Evolutionary conservation across 352 stramenopile species (phyloP).

Genomic region (Phytophthora fragariaefolia): DNA sequence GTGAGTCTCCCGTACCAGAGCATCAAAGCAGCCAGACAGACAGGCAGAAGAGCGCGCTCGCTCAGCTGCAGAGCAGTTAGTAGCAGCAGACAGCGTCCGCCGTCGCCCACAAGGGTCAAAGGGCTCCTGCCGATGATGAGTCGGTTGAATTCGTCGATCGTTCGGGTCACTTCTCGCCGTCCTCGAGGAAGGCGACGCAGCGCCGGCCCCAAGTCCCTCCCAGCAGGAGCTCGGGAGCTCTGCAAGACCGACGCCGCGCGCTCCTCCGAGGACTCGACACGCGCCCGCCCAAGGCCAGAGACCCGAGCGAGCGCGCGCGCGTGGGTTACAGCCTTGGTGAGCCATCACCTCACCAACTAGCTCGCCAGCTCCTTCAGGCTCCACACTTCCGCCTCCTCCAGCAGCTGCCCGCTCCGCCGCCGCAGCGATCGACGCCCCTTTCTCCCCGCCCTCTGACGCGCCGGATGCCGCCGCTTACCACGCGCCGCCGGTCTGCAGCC

Average conservation of each 20-base stretch:
- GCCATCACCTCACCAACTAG: constrained; percentile 54
- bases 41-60: neutral
- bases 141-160: constrained; percentile 38
- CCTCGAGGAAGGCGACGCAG: constrained; percentile 1
- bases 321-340: constrained; percentile 88
- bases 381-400: neutral
- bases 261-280: constrained; percentile 5
- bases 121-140: constrained; percentile 52
- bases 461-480: neutral
- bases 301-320: constrained; percentile 6
- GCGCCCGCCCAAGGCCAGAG: neutral
- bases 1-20: constrained; percentile 7
- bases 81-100: constrained; percentile 32
- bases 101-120: constrained; percentile 18
- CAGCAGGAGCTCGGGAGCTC: neutral
- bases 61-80: constrained; percentile 9
- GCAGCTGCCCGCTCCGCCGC: constrained; percentile 15
- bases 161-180: constrained; percentile 32
- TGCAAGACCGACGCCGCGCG: neutral
- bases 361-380: constrained; percentile 46
- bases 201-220: neutral
- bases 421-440: constrained; percentile 30
- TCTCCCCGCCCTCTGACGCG: neutral
- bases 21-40: constrained; percentile 5
- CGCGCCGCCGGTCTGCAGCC: neutral